phyloP scores from a whole-genome alignment of 75 land plant genomes.

The Pinus taeda region DNA sequence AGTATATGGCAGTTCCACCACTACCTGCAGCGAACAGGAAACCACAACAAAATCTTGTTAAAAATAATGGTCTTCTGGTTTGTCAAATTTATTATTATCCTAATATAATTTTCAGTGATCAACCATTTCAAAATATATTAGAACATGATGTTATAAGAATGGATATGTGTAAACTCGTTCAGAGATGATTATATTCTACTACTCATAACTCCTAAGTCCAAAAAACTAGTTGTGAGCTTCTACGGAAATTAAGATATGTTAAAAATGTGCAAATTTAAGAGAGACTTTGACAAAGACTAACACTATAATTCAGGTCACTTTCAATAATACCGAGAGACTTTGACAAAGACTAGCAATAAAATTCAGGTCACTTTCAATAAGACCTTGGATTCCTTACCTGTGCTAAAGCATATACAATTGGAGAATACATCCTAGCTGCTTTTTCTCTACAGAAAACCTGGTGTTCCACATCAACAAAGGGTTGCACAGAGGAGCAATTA shows the following conservation, averaged over 20 bases:
- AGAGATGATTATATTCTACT: too few species aligned
- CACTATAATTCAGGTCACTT: background rate
- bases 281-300: background rate
- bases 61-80: too few species aligned
- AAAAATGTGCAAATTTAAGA: background rate
- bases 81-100: too few species aligned
- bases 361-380: too few species aligned
- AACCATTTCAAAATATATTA: too few species aligned
- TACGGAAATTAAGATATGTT: too few species aligned
- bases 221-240: too few species aligned
- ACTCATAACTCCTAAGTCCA: too few species aligned
- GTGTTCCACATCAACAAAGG: slow-evolving; percentile 38
- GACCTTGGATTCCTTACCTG: slow-evolving; percentile 22
- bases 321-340: background rate
- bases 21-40: slow-evolving; percentile 32
- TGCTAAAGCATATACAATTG: slow-evolving; percentile 43
- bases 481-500: slow-evolving; percentile 35
- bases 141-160: too few species aligned
- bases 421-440: slow-evolving; percentile 60
- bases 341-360: background rate
- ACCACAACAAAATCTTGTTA: too few species aligned
- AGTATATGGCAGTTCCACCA: slow-evolving; percentile 54
- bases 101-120: too few species aligned
- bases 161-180: too few species aligned
- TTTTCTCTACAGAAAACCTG: slow-evolving; percentile 45